phyloP scores from a whole-genome alignment of 2,329 filamentous ascomycete species.

The Fusarium sp. region DNA sequence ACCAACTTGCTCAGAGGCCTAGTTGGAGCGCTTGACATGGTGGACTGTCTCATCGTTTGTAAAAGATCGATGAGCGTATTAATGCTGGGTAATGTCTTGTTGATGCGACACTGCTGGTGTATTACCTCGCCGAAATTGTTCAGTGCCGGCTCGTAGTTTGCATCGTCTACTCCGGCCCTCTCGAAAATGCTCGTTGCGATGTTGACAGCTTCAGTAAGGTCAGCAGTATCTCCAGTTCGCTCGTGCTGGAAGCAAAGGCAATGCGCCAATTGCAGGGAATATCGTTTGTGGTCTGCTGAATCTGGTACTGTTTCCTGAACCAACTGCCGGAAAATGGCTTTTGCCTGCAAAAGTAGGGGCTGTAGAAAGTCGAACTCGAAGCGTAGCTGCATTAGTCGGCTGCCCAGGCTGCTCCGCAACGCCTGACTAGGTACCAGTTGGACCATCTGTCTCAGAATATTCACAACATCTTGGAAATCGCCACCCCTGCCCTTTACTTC shows the following conservation, averaged over 20 bases:
- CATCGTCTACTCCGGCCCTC: rapidly evolving
- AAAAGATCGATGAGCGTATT: rapidly evolving
- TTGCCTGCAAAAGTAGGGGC: background rate
- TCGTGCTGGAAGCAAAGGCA: background rate
- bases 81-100: rapidly evolving
- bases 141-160: rapidly evolving
- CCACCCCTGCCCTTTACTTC: background rate
- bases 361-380: background rate
- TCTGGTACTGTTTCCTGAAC: rapidly evolving
- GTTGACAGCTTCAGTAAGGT: background rate
- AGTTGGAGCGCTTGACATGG: rapidly evolving
- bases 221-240: background rate
- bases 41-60: rapidly evolving
- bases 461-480: background rate
- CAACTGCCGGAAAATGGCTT: background rate
- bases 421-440: background rate
- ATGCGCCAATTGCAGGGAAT: background rate
- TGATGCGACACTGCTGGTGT: background rate
- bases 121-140: rapidly evolving
- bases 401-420: background rate
- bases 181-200: rapidly evolving
- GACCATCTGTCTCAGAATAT: background rate
- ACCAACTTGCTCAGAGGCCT: background rate
- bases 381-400: background rate
- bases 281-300: rapidly evolving